A percentile compares a stretch with the other conserved stretches of the same genome.
phyloP scores from a whole-genome alignment of 345 rosid species.

The Clausena lansium region DNA sequence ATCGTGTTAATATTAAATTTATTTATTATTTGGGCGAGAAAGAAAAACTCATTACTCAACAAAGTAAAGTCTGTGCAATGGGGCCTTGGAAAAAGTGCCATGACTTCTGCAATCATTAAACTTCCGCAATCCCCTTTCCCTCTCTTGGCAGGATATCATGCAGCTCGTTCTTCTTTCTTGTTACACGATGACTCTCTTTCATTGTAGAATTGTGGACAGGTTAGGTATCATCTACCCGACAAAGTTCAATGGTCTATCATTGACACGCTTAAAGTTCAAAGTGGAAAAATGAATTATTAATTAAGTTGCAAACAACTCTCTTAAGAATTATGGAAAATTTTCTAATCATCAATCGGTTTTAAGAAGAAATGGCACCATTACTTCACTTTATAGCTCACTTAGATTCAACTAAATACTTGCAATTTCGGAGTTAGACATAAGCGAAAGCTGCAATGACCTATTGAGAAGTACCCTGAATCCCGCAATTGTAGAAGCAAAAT shows the following conservation, averaged over 20 bases:
- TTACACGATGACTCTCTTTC: neutral
- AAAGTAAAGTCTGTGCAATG: neutral
- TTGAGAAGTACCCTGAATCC: neutral
- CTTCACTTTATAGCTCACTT: neutral
- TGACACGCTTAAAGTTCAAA: neutral
- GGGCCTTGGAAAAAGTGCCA: too few relatives aligned
- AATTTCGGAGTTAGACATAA: neutral
- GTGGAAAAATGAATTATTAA: neutral
- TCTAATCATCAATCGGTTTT: neutral
- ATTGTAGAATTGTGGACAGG: neutral
- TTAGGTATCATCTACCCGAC: neutral
- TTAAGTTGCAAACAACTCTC: neutral
- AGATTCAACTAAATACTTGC: neutral
- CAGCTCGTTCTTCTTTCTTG: neutral
- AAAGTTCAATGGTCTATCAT: neutral
- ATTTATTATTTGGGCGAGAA: neutral
- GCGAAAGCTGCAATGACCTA: too few relatives aligned
- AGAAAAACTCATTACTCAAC: neutral
- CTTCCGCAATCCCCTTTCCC: neutral
- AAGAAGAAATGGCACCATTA: neutral
- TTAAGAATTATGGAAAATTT: neutral
- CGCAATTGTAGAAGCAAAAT: neutral
- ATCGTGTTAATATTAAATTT: neutral
- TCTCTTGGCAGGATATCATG: neutral
- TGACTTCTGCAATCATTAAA: neutral